Percentiles rank a stretch among this genome's conserved stretches.
These are phyloP conservation scores for Pleurotus cornucopiae DNA, from an alignment of 768 basidiomycete species.

Conservation along the genomic window DNA sequence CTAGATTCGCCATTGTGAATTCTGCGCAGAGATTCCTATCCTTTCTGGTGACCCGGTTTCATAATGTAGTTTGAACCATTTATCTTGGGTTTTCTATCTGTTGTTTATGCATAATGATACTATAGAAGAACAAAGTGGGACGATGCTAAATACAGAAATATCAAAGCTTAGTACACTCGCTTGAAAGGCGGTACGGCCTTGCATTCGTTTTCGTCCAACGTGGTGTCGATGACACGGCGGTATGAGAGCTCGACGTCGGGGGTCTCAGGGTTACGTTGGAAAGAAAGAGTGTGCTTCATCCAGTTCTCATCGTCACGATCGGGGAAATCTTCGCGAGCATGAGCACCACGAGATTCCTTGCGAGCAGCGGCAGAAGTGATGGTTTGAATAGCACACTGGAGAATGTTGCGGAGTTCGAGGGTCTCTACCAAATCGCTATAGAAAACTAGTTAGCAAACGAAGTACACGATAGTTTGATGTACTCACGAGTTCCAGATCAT, in stretches of 20 bases:
- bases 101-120: neutral
- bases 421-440: constrained; percentile 92
- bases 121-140: neutral
- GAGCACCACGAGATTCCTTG: constrained; percentile 97
- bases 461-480: neutral
- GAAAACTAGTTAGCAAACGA: constrained; percentile 7
- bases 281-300: constrained; percentile 97
- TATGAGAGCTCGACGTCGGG: constrained; percentile 90
- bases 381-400: constrained; percentile 95
- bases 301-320: constrained; percentile 94
- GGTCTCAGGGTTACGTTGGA: constrained; percentile 70
- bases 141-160: constrained; percentile 1
- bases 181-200: constrained; percentile 97
- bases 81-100: constrained; percentile 8
- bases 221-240: constrained; percentile 78
- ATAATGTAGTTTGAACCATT: neutral
- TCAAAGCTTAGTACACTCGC: constrained; percentile 71
- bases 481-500: constrained; percentile 99
- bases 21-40: too few relatives aligned
- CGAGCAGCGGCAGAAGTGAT: constrained; percentile 90
- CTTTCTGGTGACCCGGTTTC: constrained; percentile 10
- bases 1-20: constrained; percentile 39
- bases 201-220: constrained; percentile 96
- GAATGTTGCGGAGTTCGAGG: constrained; percentile 91
- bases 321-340: constrained; percentile 97